Percentiles rank a stretch among this genome's conserved stretches.
Conservation (phyloP, 768 basidiomycete species). For the Termitomyces sp. region DNA sequence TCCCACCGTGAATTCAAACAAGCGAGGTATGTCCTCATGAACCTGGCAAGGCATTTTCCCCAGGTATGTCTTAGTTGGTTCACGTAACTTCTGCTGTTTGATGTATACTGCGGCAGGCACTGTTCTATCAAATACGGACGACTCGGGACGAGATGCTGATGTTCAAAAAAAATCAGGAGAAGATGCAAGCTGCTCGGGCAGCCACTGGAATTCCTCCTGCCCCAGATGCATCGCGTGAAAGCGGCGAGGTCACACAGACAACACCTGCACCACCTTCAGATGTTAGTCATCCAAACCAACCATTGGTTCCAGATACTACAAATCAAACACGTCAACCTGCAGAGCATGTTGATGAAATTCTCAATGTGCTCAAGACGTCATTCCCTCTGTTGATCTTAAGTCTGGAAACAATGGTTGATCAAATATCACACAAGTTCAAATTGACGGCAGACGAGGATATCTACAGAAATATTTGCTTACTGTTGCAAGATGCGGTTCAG, state of each 20-base stretch:
- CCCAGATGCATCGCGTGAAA: conserved; percentile 24
- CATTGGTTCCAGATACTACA: conserved; percentile 25
- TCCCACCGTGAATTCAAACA: conserved; percentile 92
- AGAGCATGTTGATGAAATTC: conserved; percentile 92
- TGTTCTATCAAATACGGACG: conserved; percentile 94
- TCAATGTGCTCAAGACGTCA: conserved; percentile 91
- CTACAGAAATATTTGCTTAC: conserved; percentile 84
- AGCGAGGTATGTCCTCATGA: conserved; percentile 84
- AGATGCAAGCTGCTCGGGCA: conserved; percentile 37
- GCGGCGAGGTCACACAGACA: conserved; percentile 30
- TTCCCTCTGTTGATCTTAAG: conserved; percentile 94
- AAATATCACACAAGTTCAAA: conserved; percentile 88
- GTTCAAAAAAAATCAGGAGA: conserved; percentile 39
- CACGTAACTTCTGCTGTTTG: neutral
- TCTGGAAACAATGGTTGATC: conserved; percentile 96
- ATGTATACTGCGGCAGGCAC: conserved; percentile 51
- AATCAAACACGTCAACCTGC: conserved; percentile 62
- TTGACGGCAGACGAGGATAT: conserved; percentile 89
- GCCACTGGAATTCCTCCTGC: conserved; percentile 27
- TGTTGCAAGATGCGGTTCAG: conserved; percentile 84
- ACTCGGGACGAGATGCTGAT: conserved; percentile 44
- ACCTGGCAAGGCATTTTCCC: conserved; percentile 88
- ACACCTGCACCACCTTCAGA: conserved; percentile 14
- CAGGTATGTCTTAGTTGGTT: conserved; percentile 56
- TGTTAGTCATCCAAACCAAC: conserved; percentile 14